Base-by-base conservation (phyloP, 805 yeast species). In the Kodamaea kaohsiungensis region DNA sequence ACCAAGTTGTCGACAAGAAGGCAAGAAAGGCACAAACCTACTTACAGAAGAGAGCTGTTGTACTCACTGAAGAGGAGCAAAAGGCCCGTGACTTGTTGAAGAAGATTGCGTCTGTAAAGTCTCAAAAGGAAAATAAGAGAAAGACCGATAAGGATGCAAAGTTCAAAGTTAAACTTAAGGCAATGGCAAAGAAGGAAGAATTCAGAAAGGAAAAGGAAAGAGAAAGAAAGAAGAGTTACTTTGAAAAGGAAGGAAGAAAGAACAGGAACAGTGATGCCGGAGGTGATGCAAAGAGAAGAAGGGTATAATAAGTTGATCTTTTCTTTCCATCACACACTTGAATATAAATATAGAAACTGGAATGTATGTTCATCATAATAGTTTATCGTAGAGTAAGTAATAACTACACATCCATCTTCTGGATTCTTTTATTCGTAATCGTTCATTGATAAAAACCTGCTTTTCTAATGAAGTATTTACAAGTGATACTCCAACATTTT, bases 1-100 rank as follows among this genome's bases (percentile, higher is more conserved):
- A 98, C 10, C 98, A 95, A 77, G 83, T 92, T 48, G 88, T 86
- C 60, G 83, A 84, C 63, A 88, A 90, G 95, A 88, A 87, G 69
- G 96, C 97, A 25, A 95, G 89, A 71, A 85, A 82, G 77, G 87
- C 88, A 71, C 79, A 83, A 65, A 86, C 97, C 0, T 95, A 93
- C 67, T 68, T 88, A 83, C 73, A 77, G 52, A 95, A 91, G 77
- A 85, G 99, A 65, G 99, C 99, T 1, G 98, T 95, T 52, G 95
- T 95, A 6, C 73, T 92, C 40, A 89, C 86, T 43, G 97, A 96
- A 13, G 97, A 90, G 51, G 98, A 93, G 72, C 91, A 90, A 86
- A 89, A 90, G 75, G 92, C 96, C 33, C 82, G 98, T 62, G 87
- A 91, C 37, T 81, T 93, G 72, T 83, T 95, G 79, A 93, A 88